These are phyloP conservation scores for Hericium alpestre DNA, from an alignment of 768 basidiomycete species.

Conservation along the genomic window DNA sequence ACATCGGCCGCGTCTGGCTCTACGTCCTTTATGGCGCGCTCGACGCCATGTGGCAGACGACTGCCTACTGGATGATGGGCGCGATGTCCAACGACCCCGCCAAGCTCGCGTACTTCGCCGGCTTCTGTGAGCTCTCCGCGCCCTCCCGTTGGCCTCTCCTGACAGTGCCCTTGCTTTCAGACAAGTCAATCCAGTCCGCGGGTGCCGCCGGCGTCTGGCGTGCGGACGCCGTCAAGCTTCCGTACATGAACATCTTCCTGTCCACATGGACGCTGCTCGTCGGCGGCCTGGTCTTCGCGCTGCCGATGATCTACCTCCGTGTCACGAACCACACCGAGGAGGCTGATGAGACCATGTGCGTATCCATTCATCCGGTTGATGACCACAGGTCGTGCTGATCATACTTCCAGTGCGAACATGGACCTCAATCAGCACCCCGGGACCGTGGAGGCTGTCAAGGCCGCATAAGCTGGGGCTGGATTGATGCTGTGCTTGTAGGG, in stretches of 20 bases:
- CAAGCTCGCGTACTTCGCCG: constrained; percentile 70
- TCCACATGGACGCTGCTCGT: constrained; percentile 68
- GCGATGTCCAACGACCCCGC: constrained; percentile 76
- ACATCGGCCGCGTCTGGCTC: constrained; percentile 45
- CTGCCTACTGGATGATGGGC: constrained; percentile 75
- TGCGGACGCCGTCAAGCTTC: constrained; percentile 40
- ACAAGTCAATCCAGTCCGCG: constrained; percentile 69
- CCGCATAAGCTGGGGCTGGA: neutral
- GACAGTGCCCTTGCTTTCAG: constrained; percentile 15
- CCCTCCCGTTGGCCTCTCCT: neutral
- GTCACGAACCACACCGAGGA: constrained; percentile 50
- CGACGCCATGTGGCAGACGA: constrained; percentile 81
- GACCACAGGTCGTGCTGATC: neutral
- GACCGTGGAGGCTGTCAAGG: neutral
- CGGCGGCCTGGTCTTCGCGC: constrained; percentile 51
- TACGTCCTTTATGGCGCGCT: constrained; percentile 67
- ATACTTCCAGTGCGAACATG: neutral
- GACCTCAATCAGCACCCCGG: neutral
- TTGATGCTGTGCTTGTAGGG: neutral
- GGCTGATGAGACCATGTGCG: constrained; percentile 40
- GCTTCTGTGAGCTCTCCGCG: constrained; percentile 50
- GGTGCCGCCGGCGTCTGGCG: constrained; percentile 67
- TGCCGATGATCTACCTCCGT: constrained; percentile 66
- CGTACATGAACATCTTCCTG: constrained; percentile 59
- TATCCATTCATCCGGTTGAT: neutral